Conservation (phyloP, 2,329 filamentous ascomycete genomes). For the Trematosphaeria pertusa region DNA sequence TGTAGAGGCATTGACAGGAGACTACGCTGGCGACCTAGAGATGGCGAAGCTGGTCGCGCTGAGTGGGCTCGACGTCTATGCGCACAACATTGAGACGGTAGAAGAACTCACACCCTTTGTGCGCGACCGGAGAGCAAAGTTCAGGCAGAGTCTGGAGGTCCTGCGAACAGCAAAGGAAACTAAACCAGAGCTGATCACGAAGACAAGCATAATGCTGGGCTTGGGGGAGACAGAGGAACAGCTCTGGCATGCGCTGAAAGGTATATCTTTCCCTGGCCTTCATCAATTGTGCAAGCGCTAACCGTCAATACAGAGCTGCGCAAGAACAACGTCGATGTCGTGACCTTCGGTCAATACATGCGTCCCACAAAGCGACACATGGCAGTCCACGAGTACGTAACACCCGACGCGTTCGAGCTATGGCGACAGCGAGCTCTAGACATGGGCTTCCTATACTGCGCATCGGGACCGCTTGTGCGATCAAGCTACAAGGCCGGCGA, state of each 20-base stretch:
- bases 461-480: constrained; percentile 88
- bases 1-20: constrained; percentile 85
- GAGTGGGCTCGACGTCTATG: constrained; percentile 93
- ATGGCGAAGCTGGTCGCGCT: constrained; percentile 85
- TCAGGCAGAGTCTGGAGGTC: constrained; percentile 82
- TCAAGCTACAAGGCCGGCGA: constrained; percentile 98
- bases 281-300: constrained; percentile 10
- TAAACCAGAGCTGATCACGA: constrained; percentile 84
- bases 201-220: constrained; percentile 97
- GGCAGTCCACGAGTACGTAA: constrained; percentile 94
- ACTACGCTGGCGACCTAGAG: constrained; percentile 83
- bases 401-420: constrained; percentile 86
- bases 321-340: constrained; percentile 83
- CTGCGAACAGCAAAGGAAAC: constrained; percentile 82
- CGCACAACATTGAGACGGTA: constrained; percentile 95
- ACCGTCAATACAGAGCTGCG: constrained; percentile 68
- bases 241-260: constrained; percentile 76
- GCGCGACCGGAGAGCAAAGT: constrained; percentile 86
- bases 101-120: constrained; percentile 90
- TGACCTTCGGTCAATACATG: constrained; percentile 99
- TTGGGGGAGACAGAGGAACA: constrained; percentile 91
- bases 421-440: constrained; percentile 91
- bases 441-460: constrained; percentile 96
- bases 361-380: constrained; percentile 97
- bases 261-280: constrained; percentile 46